A percentile compares a stretch with the other conserved stretches of the same genome.
These are phyloP conservation scores for Trifolium subterraneum DNA, from an alignment of 306 rosid genomes.

Conservation along the genomic window DNA sequence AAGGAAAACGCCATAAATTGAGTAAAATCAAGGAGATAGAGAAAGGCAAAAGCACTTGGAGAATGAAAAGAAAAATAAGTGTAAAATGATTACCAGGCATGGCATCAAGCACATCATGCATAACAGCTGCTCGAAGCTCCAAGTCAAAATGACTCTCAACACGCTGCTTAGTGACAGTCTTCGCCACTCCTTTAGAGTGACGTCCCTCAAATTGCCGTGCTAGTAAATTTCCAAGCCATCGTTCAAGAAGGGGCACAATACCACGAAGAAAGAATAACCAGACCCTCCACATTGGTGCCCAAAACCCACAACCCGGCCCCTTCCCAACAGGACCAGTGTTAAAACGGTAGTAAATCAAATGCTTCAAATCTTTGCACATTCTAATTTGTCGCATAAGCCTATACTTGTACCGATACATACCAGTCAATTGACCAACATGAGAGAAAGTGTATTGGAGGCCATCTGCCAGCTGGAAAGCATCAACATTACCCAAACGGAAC, in stretches of 20 bases:
- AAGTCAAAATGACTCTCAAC: slow-evolving; percentile 98
- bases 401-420: slow-evolving; percentile 97
- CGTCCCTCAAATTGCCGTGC: slow-evolving; percentile 99
- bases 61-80: not conserved
- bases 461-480: slow-evolving; percentile 98
- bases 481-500: slow-evolving; percentile 97
- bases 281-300: slow-evolving; percentile 99
- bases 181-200: slow-evolving; percentile 97
- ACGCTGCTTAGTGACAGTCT: slow-evolving; percentile 99
- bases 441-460: slow-evolving; percentile 97
- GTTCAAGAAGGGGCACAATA: slow-evolving; percentile 93
- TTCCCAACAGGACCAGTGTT: slow-evolving; percentile 99
- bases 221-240: slow-evolving; percentile 97
- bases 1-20: not conserved
- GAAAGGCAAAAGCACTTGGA: slow-evolving; percentile 1
- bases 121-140: slow-evolving; percentile 99
- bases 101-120: slow-evolving; percentile 99
- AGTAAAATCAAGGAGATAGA: slow-evolving; percentile 3
- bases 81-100: slow-evolving; percentile 72
- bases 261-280: slow-evolving; percentile 99
- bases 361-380: slow-evolving; percentile 98
- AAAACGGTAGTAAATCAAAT: slow-evolving; percentile 95
- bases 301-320: slow-evolving; percentile 98
- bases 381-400: slow-evolving; percentile 98
- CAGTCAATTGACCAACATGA: slow-evolving; percentile 99